Evolutionary conservation across 176 grass and related monocot genomes (phyloP), one percentile per base, ranked within the genome.

Genomic region (Ananas comosus): DNA sequence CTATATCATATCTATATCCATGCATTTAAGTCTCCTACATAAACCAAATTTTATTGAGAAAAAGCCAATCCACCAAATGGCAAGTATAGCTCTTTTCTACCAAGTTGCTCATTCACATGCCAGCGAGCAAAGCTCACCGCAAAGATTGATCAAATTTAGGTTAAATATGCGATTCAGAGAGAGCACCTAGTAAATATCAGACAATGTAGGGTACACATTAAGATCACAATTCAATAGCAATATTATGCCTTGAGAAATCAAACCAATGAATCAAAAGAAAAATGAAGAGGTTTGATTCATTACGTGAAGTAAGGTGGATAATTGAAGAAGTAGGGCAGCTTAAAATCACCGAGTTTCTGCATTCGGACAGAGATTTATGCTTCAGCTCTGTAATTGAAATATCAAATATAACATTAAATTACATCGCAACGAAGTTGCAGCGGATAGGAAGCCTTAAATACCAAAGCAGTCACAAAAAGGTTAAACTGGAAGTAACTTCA

Each of bases 231-330:
- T 2, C 51, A 54, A 54, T 11, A 54, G 9, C 11, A 14, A 54
- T 54, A 54, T 16, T 7, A 61, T 21, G 9, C 22, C n/a, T 61
- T 24, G 53, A 3, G 29, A 48, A 68, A 2, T 12, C 10, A 57
- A 68, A 64, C n/a, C 9, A 67, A 24, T 48, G 19, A 8, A 23
- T 1, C 65, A n/a, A 17, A 10, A 53, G 24, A 59, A 4, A 72
- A 22, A 65, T 24, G 13, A 1, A 27, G 23, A 53, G 13, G 56
- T n/a, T 33, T 10, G 25, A 66, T 14, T 42, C 65, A 83, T 86
- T 93, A 94, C 90, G 85, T 99, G 70, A 99, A 99, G 83, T 88
- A 94, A 3, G 90, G 87, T 7, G 87, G 95, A 78, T 94, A 99
- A 74, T 84, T 99, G 80, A 99, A 94, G 82, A 86, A 93, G 11